phyloP scores from a whole-genome alignment of 306 rosid genomes.

The Cyclanthera cordifolia region DNA sequence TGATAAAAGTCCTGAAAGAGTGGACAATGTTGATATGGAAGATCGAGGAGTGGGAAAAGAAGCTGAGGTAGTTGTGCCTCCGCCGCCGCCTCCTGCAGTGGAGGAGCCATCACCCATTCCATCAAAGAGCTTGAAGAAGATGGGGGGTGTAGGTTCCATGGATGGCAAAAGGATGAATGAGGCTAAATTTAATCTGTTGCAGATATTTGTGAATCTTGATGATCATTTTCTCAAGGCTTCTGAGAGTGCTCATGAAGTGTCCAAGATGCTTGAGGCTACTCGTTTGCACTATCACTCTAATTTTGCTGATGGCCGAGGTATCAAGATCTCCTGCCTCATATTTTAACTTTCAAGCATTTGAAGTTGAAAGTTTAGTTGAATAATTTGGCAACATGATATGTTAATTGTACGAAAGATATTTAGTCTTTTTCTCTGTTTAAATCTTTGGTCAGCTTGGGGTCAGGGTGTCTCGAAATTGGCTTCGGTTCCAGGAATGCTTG shows the following conservation, averaged over 20 bases:
- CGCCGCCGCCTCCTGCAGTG: slow-evolving; percentile 12
- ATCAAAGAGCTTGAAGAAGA: slow-evolving; percentile 30
- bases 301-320: slow-evolving; percentile 90
- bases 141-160: slow-evolving; percentile 8
- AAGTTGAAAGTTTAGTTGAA: background rate
- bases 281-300: slow-evolving; percentile 87
- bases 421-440: background rate
- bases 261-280: slow-evolving; percentile 93
- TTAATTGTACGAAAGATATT: background rate
- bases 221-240: slow-evolving; percentile 86
- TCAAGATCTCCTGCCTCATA: background rate
- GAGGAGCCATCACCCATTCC: background rate
- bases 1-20: slow-evolving; percentile 30
- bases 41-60: background rate
- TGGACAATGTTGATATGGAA: slow-evolving; percentile 17
- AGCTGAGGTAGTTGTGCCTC: slow-evolving; percentile 11
- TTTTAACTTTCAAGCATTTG: slow-evolving; percentile 5
- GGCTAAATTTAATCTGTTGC: slow-evolving; percentile 22
- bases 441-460: background rate
- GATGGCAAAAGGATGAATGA: slow-evolving; percentile 43
- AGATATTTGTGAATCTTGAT: slow-evolving; percentile 48
- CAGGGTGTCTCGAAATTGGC: background rate
- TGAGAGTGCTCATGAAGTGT: slow-evolving; percentile 77
- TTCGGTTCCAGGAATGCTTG: background rate
- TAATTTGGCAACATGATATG: background rate